A percentile compares a stretch with the other conserved stretches of the same genome.
Evolutionary conservation across 345 rosid species (phyloP).

Genomic region (Cardamine chenopodiifolia): DNA sequence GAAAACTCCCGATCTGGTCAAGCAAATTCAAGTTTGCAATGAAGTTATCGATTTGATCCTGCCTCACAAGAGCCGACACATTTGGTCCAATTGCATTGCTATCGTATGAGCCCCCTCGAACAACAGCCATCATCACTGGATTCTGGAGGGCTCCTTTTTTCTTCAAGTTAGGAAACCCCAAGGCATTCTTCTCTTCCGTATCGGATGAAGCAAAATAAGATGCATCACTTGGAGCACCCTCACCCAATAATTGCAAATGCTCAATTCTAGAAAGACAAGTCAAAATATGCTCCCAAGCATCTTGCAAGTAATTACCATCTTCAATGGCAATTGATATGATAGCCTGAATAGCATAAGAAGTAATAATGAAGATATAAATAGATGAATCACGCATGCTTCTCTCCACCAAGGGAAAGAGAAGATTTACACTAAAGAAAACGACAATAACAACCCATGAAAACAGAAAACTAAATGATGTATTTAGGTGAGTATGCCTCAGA

Average conservation of each 20-base stretch:
- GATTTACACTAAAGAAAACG: conserved; percentile 13
- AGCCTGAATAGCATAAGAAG: conserved; percentile 57
- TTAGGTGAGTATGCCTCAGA: conserved; percentile 21
- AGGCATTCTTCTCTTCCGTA: conserved; percentile 68
- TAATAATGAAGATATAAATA: conserved; percentile 10
- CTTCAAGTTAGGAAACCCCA: conserved; percentile 68
- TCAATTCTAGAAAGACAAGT: conserved; percentile 97
- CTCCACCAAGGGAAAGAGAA: conserved; percentile 14
- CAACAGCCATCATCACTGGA: conserved; percentile 96
- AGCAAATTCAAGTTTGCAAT: conserved; percentile 91
- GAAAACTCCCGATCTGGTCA: conserved; percentile 92
- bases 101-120: conserved; percentile 96
- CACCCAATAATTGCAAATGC: conserved; percentile 92
- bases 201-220: conserved; percentile 77
- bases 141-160: conserved; percentile 86
- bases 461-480: conserved; percentile 8
- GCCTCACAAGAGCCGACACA: conserved; percentile 66
- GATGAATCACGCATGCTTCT: conserved; percentile 19
- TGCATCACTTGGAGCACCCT: conserved; percentile 93
- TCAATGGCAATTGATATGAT: conserved; percentile 90
- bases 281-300: conserved; percentile 94
- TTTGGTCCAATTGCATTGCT: conserved; percentile 68
- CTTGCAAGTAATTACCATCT: conserved; percentile 94
- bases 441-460: conserved; percentile 9
- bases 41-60: conserved; percentile 75